phyloP scores from a whole-genome alignment of 108 stramenopile genomes.

The Nitzschia sp. region DNA sequence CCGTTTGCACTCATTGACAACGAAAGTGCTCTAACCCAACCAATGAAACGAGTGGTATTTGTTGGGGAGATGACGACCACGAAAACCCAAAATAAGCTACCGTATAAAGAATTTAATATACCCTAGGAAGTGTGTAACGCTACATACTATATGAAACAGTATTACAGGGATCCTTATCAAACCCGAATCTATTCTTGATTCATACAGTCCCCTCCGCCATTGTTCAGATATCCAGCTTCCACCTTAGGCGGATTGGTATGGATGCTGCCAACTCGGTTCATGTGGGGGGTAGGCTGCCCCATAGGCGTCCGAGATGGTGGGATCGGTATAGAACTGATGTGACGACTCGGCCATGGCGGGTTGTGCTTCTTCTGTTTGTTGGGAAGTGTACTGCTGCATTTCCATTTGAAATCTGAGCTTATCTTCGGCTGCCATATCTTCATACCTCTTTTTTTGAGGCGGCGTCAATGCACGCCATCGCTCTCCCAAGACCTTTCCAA shows the following conservation, averaged over 20 bases:
- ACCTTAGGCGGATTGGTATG: constrained; percentile 9
- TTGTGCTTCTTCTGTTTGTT: constrained; percentile 40
- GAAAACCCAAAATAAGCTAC: too few species aligned
- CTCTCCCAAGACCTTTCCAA: constrained; percentile 88
- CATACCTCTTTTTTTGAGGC: constrained; percentile 81
- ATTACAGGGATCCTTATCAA: too few species aligned
- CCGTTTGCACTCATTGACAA: too few species aligned
- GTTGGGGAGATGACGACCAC: too few species aligned
- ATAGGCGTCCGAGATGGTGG: constrained; percentile 11
- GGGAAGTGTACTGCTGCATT: constrained; percentile 80
- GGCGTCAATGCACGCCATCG: constrained; percentile 85
- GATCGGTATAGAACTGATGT: constrained; percentile 9
- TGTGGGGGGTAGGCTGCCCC: constrained; percentile 8
- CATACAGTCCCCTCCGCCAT: too few species aligned
- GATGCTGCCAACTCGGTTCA: constrained; percentile 13
- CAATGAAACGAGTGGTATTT: too few species aligned
- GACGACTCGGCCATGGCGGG: constrained; percentile 12
- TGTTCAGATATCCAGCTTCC: too few species aligned
- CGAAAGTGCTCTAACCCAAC: too few species aligned
- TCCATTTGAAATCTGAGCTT: constrained; percentile 86
- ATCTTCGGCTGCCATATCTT: constrained; percentile 86
- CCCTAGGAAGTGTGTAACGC: too few species aligned
- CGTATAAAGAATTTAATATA: too few species aligned
- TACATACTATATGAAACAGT: too few species aligned
- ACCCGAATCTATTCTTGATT: too few species aligned